Percentiles rank a stretch among this genome's conserved stretches.
These are phyloP conservation scores for Trichoderma sp. DNA, from an alignment of 2,329 filamentous ascomycete species.

Conservation along the genomic window DNA sequence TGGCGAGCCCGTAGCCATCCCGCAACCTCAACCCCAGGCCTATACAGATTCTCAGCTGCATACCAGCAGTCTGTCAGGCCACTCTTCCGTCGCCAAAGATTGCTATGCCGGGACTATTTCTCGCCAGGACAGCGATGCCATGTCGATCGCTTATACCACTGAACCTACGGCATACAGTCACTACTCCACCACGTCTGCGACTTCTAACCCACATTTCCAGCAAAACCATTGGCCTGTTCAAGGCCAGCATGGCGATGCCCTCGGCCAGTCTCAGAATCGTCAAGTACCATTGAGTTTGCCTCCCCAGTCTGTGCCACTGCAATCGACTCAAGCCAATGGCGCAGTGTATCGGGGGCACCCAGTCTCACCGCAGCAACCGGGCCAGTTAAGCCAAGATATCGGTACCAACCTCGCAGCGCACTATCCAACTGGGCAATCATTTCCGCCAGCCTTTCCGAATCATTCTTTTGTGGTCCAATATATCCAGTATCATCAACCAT, in stretches of 20 bases:
- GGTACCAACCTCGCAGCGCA: neutral
- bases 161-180: neutral
- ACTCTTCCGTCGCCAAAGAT: neutral
- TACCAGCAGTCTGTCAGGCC: conserved; percentile 2
- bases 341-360: neutral
- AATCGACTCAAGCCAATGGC: neutral
- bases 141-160: conserved; percentile 17
- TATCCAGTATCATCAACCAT: neutral
- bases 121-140: conserved; percentile 5
- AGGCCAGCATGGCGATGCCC: neutral
- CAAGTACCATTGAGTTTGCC: neutral
- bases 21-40: conserved; percentile 11
- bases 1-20: neutral
- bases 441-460: neutral
- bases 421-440: neutral
- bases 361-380: neutral
- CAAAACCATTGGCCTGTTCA: neutral
- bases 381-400: neutral
- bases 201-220: conserved; percentile 14
- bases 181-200: neutral
- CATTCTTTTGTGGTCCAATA: neutral
- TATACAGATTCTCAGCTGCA: conserved; percentile 17
- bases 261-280: conserved; percentile 1
- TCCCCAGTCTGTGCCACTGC: conserved; percentile 5
- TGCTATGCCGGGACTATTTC: neutral